Base-by-base conservation (phyloP, 352 stramenopile species). In the Thraustochytrium striatum region DNA sequence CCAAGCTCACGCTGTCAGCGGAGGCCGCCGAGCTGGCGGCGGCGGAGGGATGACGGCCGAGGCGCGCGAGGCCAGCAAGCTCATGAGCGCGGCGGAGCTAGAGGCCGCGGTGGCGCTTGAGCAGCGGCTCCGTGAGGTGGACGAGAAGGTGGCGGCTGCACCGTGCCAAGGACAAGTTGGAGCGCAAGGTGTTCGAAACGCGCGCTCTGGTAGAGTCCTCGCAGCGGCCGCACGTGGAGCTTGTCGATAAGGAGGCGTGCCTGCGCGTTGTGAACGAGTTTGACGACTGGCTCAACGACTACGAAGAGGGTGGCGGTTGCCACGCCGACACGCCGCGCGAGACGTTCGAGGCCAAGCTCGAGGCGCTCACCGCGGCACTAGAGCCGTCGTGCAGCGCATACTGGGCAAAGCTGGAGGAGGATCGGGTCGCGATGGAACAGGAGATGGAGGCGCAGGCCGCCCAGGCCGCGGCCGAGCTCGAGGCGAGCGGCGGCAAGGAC, bases 251-350 rank as follows among this genome's bases (percentile, higher is more conserved):
- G 1, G 79, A 69, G 0, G 82, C 82, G 53, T 61, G 96, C 39
- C 88, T 88, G 57, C 86, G 86, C 33, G 72, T 94, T 2, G 81
- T 96, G 44, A 87, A 93, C 19, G 89, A 87, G 11, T 88, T 91
- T 7, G 90, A 95, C 69, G 89, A 96, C 80, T 96, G 91, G 91
- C 91, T 96, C 39, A 95, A 94, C 69, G 90, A 96, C 36, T 89
- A 95, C 73, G 86, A 89, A 0, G 88, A 95, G 73, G n/a, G n/a
- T 75, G n/a, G n/a, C 84, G 55, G 90, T 88, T 44, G 89, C 87
- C 21, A 84, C 94, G 58, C 83, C 88, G 9, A 32, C 36, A 47
- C 55, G 0, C 21, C 53, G 21, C 30, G n/a, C 11, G 61, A 70
- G 38, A 25, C 30, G 25, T 80, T 81, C 52, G 39, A 69, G 28